Percentiles rank a stretch among this genome's conserved stretches.
Evolutionary conservation across 106 monocot species (phyloP).

Genomic region (Dactylorhiza incarnata): DNA sequence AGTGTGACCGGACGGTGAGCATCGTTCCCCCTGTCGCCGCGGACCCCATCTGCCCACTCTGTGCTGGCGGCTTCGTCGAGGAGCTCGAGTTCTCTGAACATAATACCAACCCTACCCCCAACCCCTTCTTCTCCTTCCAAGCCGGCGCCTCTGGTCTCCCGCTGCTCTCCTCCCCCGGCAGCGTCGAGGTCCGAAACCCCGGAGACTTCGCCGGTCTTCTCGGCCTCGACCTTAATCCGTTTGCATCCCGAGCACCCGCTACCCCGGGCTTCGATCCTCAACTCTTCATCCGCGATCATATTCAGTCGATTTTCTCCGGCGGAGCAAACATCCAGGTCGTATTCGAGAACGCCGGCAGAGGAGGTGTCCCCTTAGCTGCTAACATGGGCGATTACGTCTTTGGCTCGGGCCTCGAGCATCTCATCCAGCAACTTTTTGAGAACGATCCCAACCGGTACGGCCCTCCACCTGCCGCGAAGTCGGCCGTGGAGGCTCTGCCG

Average conservation of each 20-base stretch:
- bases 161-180: slow-evolving; percentile 1
- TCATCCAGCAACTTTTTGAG: slow-evolving; percentile 78
- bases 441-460: slow-evolving; percentile 92
- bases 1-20: slow-evolving; percentile 48
- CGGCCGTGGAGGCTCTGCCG: slow-evolving; percentile 42
- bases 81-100: slow-evolving; percentile 38
- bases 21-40: slow-evolving; percentile 21
- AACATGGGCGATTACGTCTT: slow-evolving; percentile 76
- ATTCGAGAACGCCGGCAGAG: slow-evolving; percentile 28
- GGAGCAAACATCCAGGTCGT: slow-evolving; percentile 80
- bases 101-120: slow-evolving; percentile 13
- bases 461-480: slow-evolving; percentile 75
- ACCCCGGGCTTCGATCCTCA: slow-evolving; percentile 30
- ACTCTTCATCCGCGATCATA: slow-evolving; percentile 34
- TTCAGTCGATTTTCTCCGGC: slow-evolving; percentile 28
- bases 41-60: slow-evolving; percentile 66
- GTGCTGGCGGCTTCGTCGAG: slow-evolving; percentile 74
- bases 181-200: slow-evolving; percentile 21
- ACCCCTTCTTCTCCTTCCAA: slow-evolving; percentile 8
- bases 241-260: not conserved
- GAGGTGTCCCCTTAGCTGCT: slow-evolving; percentile 22
- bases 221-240: not conserved
- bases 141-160: not conserved
- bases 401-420: slow-evolving; percentile 72
- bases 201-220: slow-evolving; percentile 27